A percentile compares a stretch with the other conserved stretches of the same genome.
These are phyloP conservation scores for Cutaneotrichosporon cyanovorans DNA, from an alignment of 1,284 basidiomycete genomes.

Conservation along the genomic window DNA sequence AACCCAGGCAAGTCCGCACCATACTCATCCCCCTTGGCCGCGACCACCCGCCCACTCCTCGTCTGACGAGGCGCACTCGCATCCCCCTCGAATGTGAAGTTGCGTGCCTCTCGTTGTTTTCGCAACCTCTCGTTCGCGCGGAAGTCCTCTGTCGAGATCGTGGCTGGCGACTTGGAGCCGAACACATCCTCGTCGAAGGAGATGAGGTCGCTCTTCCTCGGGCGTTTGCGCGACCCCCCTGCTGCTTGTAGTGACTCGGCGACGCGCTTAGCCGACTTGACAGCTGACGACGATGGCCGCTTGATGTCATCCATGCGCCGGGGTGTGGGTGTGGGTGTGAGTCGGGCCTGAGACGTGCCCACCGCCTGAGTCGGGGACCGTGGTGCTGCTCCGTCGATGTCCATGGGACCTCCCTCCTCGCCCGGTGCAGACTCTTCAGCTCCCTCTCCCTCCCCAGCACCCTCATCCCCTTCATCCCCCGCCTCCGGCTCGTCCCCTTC, in stretches of 20 bases:
- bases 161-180: conserved; percentile 3
- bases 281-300: neutral
- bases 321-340: neutral
- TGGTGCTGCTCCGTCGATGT: too few relatives aligned
- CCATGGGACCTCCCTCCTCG: too few relatives aligned
- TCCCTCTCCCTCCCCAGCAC: too few relatives aligned
- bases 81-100: conserved; percentile 41
- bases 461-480: too few relatives aligned
- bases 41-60: conserved; percentile 36
- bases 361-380: too few relatives aligned
- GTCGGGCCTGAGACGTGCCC: too few relatives aligned
- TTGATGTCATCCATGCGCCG: neutral
- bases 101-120: conserved; percentile 40
- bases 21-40: conserved; percentile 17
- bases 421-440: too few relatives aligned
- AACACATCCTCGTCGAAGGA: conserved; percentile 17
- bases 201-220: conserved; percentile 2
- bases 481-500: too few relatives aligned
- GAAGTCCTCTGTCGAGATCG: conserved; percentile 30
- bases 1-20: conserved; percentile 14
- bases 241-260: conserved; percentile 5
- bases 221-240: neutral
- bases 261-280: conserved; percentile 4
- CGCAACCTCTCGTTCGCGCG: conserved; percentile 37
- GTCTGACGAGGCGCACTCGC: conserved; percentile 36